Base-by-base conservation (phyloP, 2,329 filamentous ascomycete genomes). In the Monosporascus sp. region DNA sequence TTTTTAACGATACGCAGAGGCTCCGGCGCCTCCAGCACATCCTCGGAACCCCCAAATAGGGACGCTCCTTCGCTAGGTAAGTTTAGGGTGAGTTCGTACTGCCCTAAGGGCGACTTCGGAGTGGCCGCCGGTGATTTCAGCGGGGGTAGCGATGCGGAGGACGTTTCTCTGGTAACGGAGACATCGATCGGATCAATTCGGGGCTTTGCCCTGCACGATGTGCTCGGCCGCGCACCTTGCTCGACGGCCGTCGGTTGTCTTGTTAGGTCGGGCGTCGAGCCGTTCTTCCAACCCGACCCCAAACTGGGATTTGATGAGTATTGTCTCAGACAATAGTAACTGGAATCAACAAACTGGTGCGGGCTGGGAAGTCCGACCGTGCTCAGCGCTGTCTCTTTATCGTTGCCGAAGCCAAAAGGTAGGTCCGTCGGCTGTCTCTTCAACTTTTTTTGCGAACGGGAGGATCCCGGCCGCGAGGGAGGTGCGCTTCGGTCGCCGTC, bases 171-270 rank as follows among this genome's bases (percentile, higher is more conserved):
- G 49, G 59, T 58, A 54, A 75, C 76, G 53, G 78, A 73, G 35
- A 76, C 70, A 14, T 79, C 74, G n/a, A 80, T 68, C 0, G 78
- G 75, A 54, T 75, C 77, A 6, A 75, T 68, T 69, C 74, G 75
- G 5, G 70, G 67, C 52, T 70, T 73, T 45, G 66, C 70, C 24
- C 63, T 68, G 5, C 68, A 69, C 22, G 63, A 65, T 3, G 67
- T 68, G 6, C 63, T 66, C 3, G 68, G 67, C 22, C 68, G 63
- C 17, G 63, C 57, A 7, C 64, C 62, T 41, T 65, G 58, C 20
- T 63, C 65, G 1, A 64, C 67, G 9, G 69, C 55, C 3, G 68
- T 63, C 11, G 69, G 64, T 3, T 70, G 68, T 31, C 11, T 31
- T 24, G 62, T 66, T 22, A 74, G 61, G 48, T 68, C 72, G 9